A percentile compares a stretch with the other conserved stretches of the same genome.
Evolutionary conservation across 2,329 filamentous ascomycete genomes (phyloP).

Genomic region (Ramichloridium luteum): DNA sequence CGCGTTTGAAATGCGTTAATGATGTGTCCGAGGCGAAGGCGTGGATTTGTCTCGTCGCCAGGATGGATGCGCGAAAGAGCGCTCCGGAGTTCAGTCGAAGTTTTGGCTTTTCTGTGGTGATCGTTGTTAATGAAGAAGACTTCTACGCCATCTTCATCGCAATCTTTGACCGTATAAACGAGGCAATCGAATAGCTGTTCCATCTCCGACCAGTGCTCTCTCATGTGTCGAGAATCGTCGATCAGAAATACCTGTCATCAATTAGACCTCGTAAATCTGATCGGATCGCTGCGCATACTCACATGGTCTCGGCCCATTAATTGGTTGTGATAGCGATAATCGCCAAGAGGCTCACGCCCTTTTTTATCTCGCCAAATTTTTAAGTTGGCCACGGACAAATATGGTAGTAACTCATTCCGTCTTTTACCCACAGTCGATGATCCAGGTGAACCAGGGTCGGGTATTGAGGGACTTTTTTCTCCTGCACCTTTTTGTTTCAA

Average conservation of each 20-base stretch:
- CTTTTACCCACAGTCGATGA: too few relatives aligned
- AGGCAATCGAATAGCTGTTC: constrained; percentile 2
- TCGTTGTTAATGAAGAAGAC: constrained; percentile 4
- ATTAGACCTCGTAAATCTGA: too few relatives aligned
- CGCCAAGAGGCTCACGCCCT: too few relatives aligned
- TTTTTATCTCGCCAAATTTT: too few relatives aligned
- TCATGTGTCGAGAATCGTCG: constrained; percentile 8
- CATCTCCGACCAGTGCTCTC: constrained; percentile 4
- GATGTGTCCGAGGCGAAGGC: background rate
- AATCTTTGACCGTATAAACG: constrained; percentile 4
- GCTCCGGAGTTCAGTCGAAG: constrained; percentile 1
- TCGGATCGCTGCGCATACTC: constrained; percentile 2
- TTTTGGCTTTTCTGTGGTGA: background rate
- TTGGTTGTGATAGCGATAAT: too few relatives aligned
- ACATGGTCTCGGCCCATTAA: constrained; percentile 7
- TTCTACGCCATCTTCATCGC: constrained; percentile 7
- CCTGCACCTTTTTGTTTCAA: too few relatives aligned
- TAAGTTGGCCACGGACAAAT: too few relatives aligned
- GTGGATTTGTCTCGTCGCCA: constrained; percentile 1
- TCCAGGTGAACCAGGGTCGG: too few relatives aligned
- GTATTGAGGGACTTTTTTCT: too few relatives aligned
- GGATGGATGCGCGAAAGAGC: background rate
- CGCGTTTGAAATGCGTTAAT: background rate
- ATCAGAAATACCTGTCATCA: constrained; percentile 8
- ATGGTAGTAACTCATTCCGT: too few relatives aligned